phyloP scores from a whole-genome alignment of 2,329 filamentous ascomycete species.

The Claviceps sp. region DNA sequence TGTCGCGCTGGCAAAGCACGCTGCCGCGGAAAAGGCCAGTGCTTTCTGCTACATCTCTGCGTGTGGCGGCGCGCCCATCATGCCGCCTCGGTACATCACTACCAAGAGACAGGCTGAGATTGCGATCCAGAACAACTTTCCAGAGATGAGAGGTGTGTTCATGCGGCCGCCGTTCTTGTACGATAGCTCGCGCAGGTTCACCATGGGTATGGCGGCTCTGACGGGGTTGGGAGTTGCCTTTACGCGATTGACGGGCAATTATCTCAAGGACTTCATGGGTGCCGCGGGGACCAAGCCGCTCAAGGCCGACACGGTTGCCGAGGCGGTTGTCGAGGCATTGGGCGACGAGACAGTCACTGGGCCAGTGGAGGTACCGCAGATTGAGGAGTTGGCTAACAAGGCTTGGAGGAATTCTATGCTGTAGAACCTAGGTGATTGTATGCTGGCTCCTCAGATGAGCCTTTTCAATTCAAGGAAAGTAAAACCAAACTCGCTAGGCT shows the following conservation, averaged over 20 bases:
- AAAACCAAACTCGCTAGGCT: constrained; percentile 15
- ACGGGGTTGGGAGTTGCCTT: constrained; percentile 62
- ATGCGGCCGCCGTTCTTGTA: constrained; percentile 81
- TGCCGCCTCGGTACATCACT: constrained; percentile 74
- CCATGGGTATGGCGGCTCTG: constrained; percentile 69
- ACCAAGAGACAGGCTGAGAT: constrained; percentile 88
- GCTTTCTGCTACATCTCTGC: constrained; percentile 85
- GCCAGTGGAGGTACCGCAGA: constrained; percentile 62
- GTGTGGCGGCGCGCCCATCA: constrained; percentile 67
- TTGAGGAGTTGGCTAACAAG: constrained; percentile 68
- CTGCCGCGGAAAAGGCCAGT: constrained; percentile 46
- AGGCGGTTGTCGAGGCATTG: constrained; percentile 80
- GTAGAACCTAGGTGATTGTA: constrained; percentile 25
- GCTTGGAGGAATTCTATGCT: constrained; percentile 88
- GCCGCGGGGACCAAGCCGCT: constrained; percentile 74
- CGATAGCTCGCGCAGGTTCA: constrained; percentile 68
- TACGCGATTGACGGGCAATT: constrained; percentile 64
- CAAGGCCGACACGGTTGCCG: constrained; percentile 74
- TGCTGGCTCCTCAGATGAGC: background rate
- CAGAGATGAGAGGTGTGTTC: constrained; percentile 66
- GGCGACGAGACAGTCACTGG: constrained; percentile 60
- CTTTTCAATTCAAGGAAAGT: background rate
- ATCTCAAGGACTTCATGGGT: constrained; percentile 65
- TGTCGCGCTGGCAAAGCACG: constrained; percentile 68
- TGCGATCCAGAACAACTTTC: constrained; percentile 58